phyloP scores from a whole-genome alignment of 441 rosid species.

The Populus hybrid region DNA sequence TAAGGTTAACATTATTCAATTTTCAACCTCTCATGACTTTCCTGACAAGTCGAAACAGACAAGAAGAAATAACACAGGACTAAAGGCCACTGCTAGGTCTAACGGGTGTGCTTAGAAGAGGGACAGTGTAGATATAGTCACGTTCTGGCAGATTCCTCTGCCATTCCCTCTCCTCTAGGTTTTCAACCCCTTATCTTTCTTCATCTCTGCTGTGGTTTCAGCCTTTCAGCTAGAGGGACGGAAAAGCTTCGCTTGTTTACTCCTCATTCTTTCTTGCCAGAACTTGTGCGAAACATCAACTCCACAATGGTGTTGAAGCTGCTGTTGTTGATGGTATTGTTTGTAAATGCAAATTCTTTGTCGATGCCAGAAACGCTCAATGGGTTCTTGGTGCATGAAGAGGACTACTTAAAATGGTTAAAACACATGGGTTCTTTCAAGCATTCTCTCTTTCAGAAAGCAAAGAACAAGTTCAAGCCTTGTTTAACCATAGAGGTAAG shows the following conservation, averaged over 20 bases:
- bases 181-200: slow-evolving; percentile 5
- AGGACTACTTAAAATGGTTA: slow-evolving; percentile 34
- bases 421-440: slow-evolving; percentile 25
- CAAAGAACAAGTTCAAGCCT: slow-evolving; percentile 34
- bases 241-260: neutral
- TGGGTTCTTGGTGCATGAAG: slow-evolving; percentile 18
- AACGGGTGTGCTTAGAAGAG: slow-evolving; percentile 8
- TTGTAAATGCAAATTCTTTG: slow-evolving; percentile 18
- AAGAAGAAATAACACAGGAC: slow-evolving; percentile 20
- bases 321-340: slow-evolving; percentile 22
- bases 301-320: slow-evolving; percentile 24
- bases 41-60: slow-evolving; percentile 23
- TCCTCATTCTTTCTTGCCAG: neutral
- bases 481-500: slow-evolving; percentile 34
- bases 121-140: slow-evolving; percentile 22
- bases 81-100: slow-evolving; percentile 27
- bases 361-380: slow-evolving; percentile 13
- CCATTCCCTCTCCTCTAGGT: neutral
- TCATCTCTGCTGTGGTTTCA: neutral
- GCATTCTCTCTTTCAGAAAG: slow-evolving; percentile 25
- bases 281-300: neutral
- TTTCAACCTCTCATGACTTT: slow-evolving; percentile 2
- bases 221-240: neutral
- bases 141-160: slow-evolving; percentile 22
- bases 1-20: neutral